Evolutionary conservation across 2,329 filamentous ascomycete genomes (phyloP), one percentile per base, ranked within the genome.

Genomic region (Fusarium nelsonii): DNA sequence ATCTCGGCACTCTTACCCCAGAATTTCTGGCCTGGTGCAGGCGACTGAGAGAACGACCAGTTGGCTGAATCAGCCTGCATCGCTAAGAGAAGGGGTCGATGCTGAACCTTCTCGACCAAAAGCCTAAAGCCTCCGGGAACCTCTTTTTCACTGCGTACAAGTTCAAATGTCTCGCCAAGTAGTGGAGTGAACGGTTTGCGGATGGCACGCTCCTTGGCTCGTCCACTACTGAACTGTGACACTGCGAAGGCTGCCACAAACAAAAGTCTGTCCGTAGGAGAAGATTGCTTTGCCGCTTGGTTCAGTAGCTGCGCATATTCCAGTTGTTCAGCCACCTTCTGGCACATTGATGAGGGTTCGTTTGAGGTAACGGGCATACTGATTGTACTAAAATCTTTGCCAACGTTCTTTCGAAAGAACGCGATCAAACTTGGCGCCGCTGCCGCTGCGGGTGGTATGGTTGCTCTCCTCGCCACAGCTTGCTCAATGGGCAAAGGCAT

Each of bases 101-200:
- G 96, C 16, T 90, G 92, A 9, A 99, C 93, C 79, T 99, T 99
- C 78, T 99, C 96, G 0, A 95, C 92, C n/a, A 99, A 82, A 70
- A 98, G 90, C 41, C 96, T 90, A 81, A 97, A 97, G 1, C 94
- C 94, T 58, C 86, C 86, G 1, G 88, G 87, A 0, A 86, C 81
- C 70, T 91, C 89, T 63, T 90, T 88, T 70, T 97, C 94, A 69
- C 94, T 91, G 43, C 95, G 90, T 33, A 99, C 88, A 36, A 99
- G 87, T 80, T 99, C 96, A 78, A 89, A 99, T 0, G 96, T 99
- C 81, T 99, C 96, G 49, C 96, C 96, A 0, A 99, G 88, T 83
- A 99, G 91, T 4, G 96, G 96, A 74, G 97, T 99, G 81, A 98
- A 99, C 0, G 96, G 96, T 78, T 99, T 99, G 70, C 96, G 92